These are phyloP conservation scores for Ceratocystis lukuohia DNA, from an alignment of 2,329 filamentous ascomycete species.

Conservation along the genomic window DNA sequence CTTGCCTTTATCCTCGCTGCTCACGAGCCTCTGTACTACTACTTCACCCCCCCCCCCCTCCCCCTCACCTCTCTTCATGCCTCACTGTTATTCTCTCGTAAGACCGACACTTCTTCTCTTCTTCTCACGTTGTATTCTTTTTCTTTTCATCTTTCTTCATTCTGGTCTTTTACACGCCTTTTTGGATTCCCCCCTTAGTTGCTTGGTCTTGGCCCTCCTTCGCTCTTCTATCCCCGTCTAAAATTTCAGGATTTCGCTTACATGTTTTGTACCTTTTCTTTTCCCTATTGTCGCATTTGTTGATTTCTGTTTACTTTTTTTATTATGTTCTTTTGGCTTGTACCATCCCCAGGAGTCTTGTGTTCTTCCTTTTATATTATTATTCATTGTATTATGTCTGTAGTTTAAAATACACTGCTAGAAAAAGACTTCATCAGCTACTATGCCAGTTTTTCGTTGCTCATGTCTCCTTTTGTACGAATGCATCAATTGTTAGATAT, in stretches of 20 bases:
- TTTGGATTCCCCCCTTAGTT: background rate
- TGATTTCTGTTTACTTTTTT: background rate
- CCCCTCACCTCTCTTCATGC: background rate
- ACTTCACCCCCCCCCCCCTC: background rate
- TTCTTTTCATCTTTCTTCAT: slow-evolving; percentile 13
- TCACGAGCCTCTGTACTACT: slow-evolving; percentile 10
- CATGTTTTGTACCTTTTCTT: background rate
- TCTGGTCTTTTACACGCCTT: background rate
- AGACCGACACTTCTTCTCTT: background rate
- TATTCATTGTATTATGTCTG: background rate
- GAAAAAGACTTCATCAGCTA: too few species aligned
- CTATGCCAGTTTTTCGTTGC: too few species aligned
- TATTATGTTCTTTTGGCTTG: background rate
- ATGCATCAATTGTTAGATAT: background rate
- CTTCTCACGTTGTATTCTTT: background rate
- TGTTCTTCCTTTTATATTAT: background rate
- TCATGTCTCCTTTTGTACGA: background rate
- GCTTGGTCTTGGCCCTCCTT: background rate
- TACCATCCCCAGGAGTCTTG: slow-evolving; percentile 2
- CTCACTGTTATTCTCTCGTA: background rate
- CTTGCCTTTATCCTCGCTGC: background rate
- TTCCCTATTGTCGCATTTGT: background rate
- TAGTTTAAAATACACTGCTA: background rate
- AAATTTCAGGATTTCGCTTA: background rate
- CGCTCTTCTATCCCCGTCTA: background rate